Evolutionary conservation across 225 moss, liverwort and hornwort genomes (phyloP).

Genomic region (Sphagnum contortum): DNA sequence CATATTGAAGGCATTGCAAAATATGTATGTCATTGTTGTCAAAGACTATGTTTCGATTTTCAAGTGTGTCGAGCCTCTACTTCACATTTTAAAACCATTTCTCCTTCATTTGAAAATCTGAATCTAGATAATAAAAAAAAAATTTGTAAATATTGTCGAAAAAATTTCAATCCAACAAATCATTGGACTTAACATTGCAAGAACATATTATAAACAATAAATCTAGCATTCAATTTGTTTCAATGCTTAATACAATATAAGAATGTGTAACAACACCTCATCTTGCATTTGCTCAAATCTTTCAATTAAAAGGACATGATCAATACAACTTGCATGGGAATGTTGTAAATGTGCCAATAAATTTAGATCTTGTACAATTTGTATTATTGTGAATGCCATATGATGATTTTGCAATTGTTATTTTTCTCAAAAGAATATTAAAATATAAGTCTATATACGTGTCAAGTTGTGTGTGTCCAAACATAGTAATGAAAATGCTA

Average conservation of each 20-base stretch:
- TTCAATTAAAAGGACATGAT: not conserved
- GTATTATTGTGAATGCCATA: not conserved
- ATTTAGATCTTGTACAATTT: not conserved
- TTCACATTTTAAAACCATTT: not conserved
- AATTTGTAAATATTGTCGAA: not conserved
- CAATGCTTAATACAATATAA: not conserved
- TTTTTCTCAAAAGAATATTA: not conserved
- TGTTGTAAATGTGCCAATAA: not conserved
- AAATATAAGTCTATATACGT: not conserved
- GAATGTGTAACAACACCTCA: not conserved
- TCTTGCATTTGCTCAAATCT: not conserved
- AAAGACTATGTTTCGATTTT: not conserved
- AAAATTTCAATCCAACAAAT: not conserved
- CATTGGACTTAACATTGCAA: too few relatives aligned
- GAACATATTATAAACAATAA: not conserved
- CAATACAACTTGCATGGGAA: not conserved
- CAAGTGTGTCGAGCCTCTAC: not conserved
- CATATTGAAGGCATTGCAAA: not conserved
- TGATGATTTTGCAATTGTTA: not conserved
- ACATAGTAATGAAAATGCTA: not conserved
- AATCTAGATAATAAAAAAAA: not conserved
- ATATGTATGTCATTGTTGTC: not conserved
- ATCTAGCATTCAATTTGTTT: not conserved
- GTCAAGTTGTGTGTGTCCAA: not conserved
- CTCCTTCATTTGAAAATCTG: not conserved